Conservation (phyloP, 2,329 filamentous ascomycete species). For the Trichoderma gracile region DNA sequence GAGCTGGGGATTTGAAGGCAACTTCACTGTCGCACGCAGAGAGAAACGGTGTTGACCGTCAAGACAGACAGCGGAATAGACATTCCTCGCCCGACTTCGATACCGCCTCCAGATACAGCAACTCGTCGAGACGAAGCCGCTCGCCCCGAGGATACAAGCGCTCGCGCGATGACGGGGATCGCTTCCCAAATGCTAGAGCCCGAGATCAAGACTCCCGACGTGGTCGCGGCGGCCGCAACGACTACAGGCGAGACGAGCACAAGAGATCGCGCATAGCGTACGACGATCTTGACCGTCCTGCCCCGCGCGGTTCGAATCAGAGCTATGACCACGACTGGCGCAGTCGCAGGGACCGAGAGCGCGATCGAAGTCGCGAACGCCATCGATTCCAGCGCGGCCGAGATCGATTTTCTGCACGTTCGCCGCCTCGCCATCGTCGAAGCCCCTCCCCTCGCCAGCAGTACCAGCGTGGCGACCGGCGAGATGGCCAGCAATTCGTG, state of each 20-base stretch:
- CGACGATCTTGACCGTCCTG: slow-evolving; percentile 58
- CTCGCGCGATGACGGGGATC: slow-evolving; percentile 61
- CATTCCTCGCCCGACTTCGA: slow-evolving; percentile 59
- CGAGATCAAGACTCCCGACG: slow-evolving; percentile 56
- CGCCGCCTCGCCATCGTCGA: slow-evolving; percentile 54
- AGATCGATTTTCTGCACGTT: slow-evolving; percentile 55
- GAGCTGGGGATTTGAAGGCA: slow-evolving; percentile 72
- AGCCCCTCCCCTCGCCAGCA: slow-evolving; percentile 53
- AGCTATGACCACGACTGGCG: slow-evolving; percentile 57
- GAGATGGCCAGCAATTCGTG: slow-evolving; percentile 39
- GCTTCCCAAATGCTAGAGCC: slow-evolving; percentile 50
- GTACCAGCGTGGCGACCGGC: slow-evolving; percentile 41
- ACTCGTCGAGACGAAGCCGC: slow-evolving; percentile 50
- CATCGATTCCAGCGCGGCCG: slow-evolving; percentile 37
- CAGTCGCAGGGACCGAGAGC: slow-evolving; percentile 45
- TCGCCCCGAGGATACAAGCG: slow-evolving; percentile 70
- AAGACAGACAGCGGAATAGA: slow-evolving; percentile 74
- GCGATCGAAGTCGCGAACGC: slow-evolving; percentile 34
- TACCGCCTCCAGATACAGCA: slow-evolving; percentile 46
- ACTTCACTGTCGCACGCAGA: slow-evolving; percentile 76
- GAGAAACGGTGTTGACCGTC: slow-evolving; percentile 88
- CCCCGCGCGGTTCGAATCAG: slow-evolving; percentile 44
- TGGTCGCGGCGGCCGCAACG: slow-evolving; percentile 64
- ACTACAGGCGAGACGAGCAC: slow-evolving; percentile 50
- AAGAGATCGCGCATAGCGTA: slow-evolving; percentile 53